Conservation (phyloP, 2,329 filamentous ascomycete species). For the Neodidymelliopsis sp. region DNA sequence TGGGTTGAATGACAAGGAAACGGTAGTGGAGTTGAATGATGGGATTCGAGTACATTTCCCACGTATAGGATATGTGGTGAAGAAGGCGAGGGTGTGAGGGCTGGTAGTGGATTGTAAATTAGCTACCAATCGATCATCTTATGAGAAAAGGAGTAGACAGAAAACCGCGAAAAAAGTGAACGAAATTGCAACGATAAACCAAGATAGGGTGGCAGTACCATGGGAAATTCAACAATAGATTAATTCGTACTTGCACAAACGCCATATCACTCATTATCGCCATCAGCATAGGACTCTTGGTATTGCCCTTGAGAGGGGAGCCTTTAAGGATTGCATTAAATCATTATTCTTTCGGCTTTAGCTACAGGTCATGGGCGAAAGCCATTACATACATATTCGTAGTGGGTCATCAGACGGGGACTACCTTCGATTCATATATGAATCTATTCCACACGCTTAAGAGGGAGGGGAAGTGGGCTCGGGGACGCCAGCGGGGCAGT, state of each 20-base stretch:
- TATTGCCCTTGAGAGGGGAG: too few species aligned
- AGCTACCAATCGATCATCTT: too few species aligned
- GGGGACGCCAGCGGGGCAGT: constrained; percentile 36
- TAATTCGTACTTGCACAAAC: too few species aligned
- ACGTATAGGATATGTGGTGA: constrained; percentile 8
- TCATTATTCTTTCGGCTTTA: too few species aligned
- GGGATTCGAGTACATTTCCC: constrained; percentile 13
- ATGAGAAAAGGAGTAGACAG: too few species aligned
- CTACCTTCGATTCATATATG: not conserved
- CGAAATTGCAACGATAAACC: too few species aligned
- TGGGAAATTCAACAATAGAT: too few species aligned
- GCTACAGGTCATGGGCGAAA: not conserved
- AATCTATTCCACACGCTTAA: constrained; percentile 5
- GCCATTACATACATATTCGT: not conserved
- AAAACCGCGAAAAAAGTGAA: too few species aligned
- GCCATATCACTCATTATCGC: too few species aligned
- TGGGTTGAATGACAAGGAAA: constrained; percentile 4
- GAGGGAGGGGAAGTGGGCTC: constrained; percentile 32
- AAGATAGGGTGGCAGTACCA: too few species aligned
- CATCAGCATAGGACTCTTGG: too few species aligned
- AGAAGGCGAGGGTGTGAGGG: not conserved
- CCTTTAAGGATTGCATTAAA: not conserved
- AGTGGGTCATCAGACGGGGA: not conserved
- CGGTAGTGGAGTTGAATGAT: constrained; percentile 8
- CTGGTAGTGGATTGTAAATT: too few species aligned